phyloP scores from a whole-genome alignment of 176 grass and related monocot species.

The Carex pumila region DNA sequence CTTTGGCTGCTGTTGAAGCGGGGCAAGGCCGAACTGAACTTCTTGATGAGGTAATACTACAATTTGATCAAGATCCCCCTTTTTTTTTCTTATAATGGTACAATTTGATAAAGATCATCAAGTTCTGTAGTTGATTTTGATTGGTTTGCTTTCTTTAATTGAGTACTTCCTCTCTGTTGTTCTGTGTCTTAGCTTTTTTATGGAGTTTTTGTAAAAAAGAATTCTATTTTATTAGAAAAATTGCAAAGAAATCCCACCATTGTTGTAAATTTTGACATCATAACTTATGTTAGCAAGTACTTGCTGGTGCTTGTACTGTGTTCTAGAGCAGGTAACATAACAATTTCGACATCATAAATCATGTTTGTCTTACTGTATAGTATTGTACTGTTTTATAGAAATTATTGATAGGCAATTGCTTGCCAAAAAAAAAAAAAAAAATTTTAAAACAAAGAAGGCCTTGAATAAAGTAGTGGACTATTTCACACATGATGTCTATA shows the following conservation, averaged over 20 bases:
- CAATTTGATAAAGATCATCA: neutral
- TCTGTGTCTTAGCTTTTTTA: neutral
- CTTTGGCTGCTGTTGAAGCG: conserved; percentile 91
- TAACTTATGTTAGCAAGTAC: neutral
- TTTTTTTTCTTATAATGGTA: neutral
- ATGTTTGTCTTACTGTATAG: no score
- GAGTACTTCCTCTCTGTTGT: neutral
- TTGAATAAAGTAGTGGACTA: neutral
- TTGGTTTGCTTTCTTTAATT: neutral
- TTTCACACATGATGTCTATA: neutral
- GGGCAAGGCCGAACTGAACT: conserved; percentile 75
- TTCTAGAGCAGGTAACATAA: neutral
- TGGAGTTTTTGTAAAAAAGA: neutral
- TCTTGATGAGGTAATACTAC: conserved; percentile 75
- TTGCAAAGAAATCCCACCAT: neutral
- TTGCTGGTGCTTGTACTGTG: neutral
- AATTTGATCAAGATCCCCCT: neutral
- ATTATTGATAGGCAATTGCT: no score
- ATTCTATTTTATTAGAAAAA: neutral
- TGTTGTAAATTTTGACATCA: neutral
- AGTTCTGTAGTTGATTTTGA: neutral
- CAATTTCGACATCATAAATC: neutral
- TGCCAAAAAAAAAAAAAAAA: no score
- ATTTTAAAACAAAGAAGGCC: neutral
- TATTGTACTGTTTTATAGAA: no score